These are phyloP conservation scores for Mycena filopes DNA, from an alignment of 768 basidiomycete genomes.

Conservation along the genomic window DNA sequence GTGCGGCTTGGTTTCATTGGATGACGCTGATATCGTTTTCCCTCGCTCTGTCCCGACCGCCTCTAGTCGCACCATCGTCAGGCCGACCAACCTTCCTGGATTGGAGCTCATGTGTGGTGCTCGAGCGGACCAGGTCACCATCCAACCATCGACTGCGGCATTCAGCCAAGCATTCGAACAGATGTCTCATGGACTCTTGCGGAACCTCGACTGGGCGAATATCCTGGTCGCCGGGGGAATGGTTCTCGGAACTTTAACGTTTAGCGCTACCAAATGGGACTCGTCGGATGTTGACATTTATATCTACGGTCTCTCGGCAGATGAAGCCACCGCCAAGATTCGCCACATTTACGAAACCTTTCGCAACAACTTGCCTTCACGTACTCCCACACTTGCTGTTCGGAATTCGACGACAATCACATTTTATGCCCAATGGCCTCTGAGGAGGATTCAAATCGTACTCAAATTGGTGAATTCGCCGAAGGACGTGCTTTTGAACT, in stretches of 20 bases:
- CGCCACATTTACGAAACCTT: background rate
- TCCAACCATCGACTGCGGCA: background rate
- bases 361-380: background rate
- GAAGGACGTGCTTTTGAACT: background rate
- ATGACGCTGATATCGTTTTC: too few relatives aligned
- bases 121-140: background rate
- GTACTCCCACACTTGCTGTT: background rate
- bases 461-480: constrained; percentile 8
- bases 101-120: too few relatives aligned
- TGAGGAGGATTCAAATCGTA: constrained; percentile 12
- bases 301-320: background rate
- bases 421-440: constrained; percentile 7
- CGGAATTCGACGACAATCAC: constrained; percentile 18
- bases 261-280: background rate
- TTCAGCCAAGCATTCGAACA: background rate
- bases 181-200: background rate
- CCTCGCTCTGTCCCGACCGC: too few relatives aligned
- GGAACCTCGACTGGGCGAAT: background rate
- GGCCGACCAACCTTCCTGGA: too few relatives aligned
- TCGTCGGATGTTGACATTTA: constrained; percentile 9
- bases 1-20: too few relatives aligned
- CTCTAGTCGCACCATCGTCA: too few relatives aligned
- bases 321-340: background rate
- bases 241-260: background rate
- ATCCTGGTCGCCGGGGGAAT: background rate